Conservation (phyloP, 768 basidiomycete genomes). For the Boletus barrowsii region DNA sequence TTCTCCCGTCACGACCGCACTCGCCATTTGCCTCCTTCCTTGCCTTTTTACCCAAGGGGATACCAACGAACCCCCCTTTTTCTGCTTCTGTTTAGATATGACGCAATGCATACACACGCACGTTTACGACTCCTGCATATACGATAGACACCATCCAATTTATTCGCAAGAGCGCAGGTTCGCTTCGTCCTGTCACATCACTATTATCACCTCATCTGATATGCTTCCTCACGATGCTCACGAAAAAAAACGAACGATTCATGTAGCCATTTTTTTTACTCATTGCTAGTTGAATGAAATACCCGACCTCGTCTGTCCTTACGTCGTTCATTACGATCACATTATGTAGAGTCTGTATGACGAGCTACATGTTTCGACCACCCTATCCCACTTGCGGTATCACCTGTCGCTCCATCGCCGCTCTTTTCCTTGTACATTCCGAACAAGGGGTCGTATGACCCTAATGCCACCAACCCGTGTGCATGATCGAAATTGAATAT, state of each 20-base stretch:
- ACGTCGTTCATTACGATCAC: constrained; percentile 7
- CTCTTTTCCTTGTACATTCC: neutral
- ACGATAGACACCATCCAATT: constrained; percentile 23
- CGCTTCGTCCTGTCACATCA: constrained; percentile 1
- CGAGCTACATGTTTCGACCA: neutral
- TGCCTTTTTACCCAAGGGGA: constrained; percentile 5
- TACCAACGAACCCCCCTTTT: neutral
- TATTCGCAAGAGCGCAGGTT: constrained; percentile 10
- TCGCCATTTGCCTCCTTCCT: constrained; percentile 6
- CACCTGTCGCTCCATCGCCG: constrained; percentile 2
- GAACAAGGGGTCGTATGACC: neutral
- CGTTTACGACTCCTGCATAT: constrained; percentile 21
- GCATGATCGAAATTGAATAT: neutral
- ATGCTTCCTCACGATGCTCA: constrained; percentile 16
- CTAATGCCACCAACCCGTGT: neutral
- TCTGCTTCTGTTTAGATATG: constrained; percentile 18
- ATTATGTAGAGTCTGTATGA: neutral
- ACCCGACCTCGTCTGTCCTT: constrained; percentile 19
- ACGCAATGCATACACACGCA: constrained; percentile 28
- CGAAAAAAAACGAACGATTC: constrained; percentile 9
- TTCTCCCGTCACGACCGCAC: constrained; percentile 7
- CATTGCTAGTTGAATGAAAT: constrained; percentile 5
- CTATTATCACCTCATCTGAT: constrained; percentile 3
- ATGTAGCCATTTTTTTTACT: constrained; percentile 10
- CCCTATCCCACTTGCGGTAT: neutral